These are phyloP conservation scores for Chamaenerion angustifolium DNA, from an alignment of 345 rosid genomes.

Conservation along the genomic window DNA sequence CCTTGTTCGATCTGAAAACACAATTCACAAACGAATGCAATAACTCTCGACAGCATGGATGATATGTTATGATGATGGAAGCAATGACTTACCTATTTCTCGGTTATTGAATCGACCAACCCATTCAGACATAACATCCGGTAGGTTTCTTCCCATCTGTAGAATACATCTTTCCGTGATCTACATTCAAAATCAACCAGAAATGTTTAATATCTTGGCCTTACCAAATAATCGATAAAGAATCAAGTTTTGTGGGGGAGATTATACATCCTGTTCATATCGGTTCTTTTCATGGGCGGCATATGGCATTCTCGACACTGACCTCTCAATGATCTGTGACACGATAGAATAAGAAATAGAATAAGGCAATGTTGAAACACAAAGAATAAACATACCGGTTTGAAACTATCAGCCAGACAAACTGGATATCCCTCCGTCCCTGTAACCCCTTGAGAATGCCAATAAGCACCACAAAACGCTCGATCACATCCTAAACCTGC, in stretches of 20 bases:
- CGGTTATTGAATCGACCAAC: slow-evolving; percentile 40
- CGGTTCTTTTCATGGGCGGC: slow-evolving; percentile 61
- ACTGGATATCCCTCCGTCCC: slow-evolving; percentile 25
- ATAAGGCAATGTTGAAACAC: background rate
- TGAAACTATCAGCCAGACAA: slow-evolving; percentile 48
- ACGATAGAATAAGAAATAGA: background rate
- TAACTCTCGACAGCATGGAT: no score
- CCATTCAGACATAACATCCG: slow-evolving; percentile 61
- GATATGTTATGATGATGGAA: background rate
- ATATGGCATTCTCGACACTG: slow-evolving; percentile 47
- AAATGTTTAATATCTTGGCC: no score
- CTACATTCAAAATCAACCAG: slow-evolving; percentile 18
- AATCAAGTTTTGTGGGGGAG: background rate
- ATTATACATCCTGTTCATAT: slow-evolving; percentile 73
- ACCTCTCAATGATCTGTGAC: slow-evolving; percentile 50
- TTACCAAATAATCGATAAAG: no score
- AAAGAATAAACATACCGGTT: slow-evolving; percentile 29
- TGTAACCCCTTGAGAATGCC: slow-evolving; percentile 44
- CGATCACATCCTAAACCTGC: slow-evolving; percentile 85
- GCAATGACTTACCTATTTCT: slow-evolving; percentile 49
- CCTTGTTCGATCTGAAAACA: slow-evolving; percentile 50
- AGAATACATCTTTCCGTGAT: slow-evolving; percentile 64
- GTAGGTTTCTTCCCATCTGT: slow-evolving; percentile 49
- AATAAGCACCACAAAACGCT: slow-evolving; percentile 78
- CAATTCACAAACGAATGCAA: no score